phyloP scores from a whole-genome alignment of 2,329 filamentous ascomycete genomes.

The Fusarium oligoseptatum region DNA sequence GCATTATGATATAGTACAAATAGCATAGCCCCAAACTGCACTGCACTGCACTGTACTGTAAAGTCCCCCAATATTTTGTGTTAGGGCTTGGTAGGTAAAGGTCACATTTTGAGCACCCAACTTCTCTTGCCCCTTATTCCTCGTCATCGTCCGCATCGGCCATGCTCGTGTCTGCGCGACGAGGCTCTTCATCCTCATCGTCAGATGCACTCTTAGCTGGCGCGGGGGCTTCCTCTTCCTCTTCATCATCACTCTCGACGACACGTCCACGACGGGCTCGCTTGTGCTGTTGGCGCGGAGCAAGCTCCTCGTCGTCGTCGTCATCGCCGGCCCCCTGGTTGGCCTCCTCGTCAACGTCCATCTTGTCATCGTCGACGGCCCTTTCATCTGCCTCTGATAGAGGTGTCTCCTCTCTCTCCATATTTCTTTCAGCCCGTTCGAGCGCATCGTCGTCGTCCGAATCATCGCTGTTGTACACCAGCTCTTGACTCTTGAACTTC shows the following conservation, averaged over 20 bases:
- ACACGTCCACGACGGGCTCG: conserved; percentile 65
- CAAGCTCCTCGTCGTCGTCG: conserved; percentile 64
- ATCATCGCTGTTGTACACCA: conserved; percentile 82
- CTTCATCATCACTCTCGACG: conserved; percentile 66
- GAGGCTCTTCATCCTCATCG: conserved; percentile 46
- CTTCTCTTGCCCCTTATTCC: conserved; percentile 30
- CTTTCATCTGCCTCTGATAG: conserved; percentile 55
- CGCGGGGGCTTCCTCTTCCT: conserved; percentile 41
- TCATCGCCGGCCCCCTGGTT: conserved; percentile 58
- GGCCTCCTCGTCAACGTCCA: conserved; percentile 65
- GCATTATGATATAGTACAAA: conserved; percentile 38
- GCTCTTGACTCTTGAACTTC: conserved; percentile 90
- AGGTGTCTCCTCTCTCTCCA: conserved; percentile 54
- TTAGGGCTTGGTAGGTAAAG: conserved; percentile 23
- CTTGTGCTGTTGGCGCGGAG: conserved; percentile 58
- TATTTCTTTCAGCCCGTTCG: conserved; percentile 60
- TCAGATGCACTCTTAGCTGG: conserved; percentile 36
- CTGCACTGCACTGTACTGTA: conserved; percentile 2
- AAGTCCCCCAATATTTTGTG: conserved; percentile 7
- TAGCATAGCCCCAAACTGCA: conserved; percentile 9
- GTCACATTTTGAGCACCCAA: conserved; percentile 29
- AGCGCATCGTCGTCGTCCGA: conserved; percentile 60
- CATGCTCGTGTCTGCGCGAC: conserved; percentile 56
- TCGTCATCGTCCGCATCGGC: conserved; percentile 54
- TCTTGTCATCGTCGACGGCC: conserved; percentile 57